Evolutionary conservation across 139 green algal genomes (phyloP).

Genomic region (Ulvella scutata): DNA sequence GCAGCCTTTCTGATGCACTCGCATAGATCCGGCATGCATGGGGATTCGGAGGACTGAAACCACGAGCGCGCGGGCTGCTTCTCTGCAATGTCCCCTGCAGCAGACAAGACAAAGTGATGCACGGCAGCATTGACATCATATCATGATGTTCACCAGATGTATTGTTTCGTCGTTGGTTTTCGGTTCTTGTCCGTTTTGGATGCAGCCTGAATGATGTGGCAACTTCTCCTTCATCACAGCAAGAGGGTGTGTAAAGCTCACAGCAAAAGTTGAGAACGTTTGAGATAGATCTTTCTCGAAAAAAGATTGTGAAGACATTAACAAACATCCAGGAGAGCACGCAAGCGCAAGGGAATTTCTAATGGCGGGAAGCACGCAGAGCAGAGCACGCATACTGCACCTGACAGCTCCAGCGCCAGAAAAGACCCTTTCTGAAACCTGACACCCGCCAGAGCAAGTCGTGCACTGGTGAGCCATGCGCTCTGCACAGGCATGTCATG

Average conservation of each 20-base stretch:
- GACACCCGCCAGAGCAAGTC: conserved; percentile 74
- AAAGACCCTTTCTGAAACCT: conserved; percentile 66
- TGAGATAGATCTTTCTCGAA: conserved; percentile 5
- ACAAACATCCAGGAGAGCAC: neutral
- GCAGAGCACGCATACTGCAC: neutral
- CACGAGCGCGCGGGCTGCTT: conserved; percentile 9
- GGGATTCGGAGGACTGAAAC: conserved; percentile 28
- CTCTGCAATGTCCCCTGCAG: conserved; percentile 26
- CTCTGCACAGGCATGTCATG: too few relatives aligned
- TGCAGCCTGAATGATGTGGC: too few relatives aligned
- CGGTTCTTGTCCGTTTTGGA: too few relatives aligned
- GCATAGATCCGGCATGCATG: conserved; percentile 42
- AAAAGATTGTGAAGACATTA: neutral
- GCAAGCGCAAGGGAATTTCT: neutral
- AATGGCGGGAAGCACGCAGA: neutral
- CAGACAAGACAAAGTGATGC: neutral
- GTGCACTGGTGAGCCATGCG: too few relatives aligned
- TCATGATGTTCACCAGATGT: too few relatives aligned
- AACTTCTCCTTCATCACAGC: too few relatives aligned
- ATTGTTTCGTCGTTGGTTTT: too few relatives aligned
- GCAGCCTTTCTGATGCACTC: conserved; percentile 70
- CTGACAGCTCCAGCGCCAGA: conserved; percentile 52
- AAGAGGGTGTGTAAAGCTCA: conserved; percentile 2
- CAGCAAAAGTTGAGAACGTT: conserved; percentile 27
- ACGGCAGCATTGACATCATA: neutral